Base-by-base conservation (phyloP, 2,329 filamentous ascomycete species). In the Domatiomyces globalis region DNA sequence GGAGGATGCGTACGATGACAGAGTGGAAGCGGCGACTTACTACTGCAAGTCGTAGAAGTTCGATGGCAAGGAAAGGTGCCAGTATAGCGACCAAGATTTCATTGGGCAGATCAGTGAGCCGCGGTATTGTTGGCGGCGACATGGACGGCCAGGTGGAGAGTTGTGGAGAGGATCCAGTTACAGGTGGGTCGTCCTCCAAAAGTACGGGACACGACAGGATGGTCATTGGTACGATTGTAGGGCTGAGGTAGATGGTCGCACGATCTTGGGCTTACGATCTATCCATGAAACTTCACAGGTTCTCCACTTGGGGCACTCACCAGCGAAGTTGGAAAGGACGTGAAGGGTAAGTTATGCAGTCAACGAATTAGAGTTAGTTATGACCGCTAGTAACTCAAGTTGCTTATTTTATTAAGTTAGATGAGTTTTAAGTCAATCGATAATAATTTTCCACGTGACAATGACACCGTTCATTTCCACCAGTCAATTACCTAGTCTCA, bases 11-110 rank as follows among this genome's bases (percentile, higher is more conserved):
- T 4, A 81, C 67, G 51, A 84, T 73, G 43, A 85, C 63, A 43
- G 72, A 76, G 63, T 83, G 75, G 60, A 87, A 78, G 42, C 78
- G 80, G 27, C 73, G 79, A 50, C 76, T 84, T 50, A 83, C 72
- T 45, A 73, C 62, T 43, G 79, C 73, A 51, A 84, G 62, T 12
- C 72, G 71, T 25, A 86, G 71, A 47, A 83, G 71, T n/a, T 69
- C 63, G 49, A 66, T 66, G 5, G 76, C 76, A 4, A 69, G 61
- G 49, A 81, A 71, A 7, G 63, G 61, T 2, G 70, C 68, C 18
- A 81, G 65, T 46, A 76, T 69, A 29, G 72, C 67, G 49, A 74
- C 69, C 39, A 79, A 67, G 52, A 80, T 68, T 76, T 39, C 33
- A 39, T 39, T 79, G 49, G 18, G 45, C 47, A 49, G 12, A 42